These are phyloP conservation scores for Paxillus ammoniavirescens DNA, from an alignment of 768 basidiomycete genomes.

Conservation along the genomic window DNA sequence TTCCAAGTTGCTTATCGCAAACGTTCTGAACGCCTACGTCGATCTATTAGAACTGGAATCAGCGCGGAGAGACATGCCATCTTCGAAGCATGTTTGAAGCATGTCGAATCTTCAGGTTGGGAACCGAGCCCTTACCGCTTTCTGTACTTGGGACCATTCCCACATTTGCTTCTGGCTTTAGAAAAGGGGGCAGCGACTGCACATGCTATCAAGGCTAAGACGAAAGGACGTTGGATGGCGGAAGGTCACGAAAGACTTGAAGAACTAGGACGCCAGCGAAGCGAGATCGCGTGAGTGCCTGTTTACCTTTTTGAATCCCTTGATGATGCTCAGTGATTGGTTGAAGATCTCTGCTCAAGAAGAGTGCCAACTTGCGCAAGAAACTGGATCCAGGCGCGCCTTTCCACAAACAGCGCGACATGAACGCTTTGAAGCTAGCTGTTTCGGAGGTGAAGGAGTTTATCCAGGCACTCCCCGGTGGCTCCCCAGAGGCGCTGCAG, in stretches of 20 bases:
- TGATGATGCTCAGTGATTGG: constrained; percentile 12
- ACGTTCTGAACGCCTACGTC: neutral
- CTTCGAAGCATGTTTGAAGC: constrained; percentile 30
- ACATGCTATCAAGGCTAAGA: constrained; percentile 27
- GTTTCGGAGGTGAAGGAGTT: constrained; percentile 30
- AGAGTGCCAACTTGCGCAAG: constrained; percentile 26
- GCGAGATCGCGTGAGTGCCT: constrained; percentile 31
- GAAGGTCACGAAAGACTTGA: constrained; percentile 37
- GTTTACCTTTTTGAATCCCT: too few species aligned
- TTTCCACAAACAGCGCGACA: constrained; percentile 27
- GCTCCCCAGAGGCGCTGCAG: too few species aligned
- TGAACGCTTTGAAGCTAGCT: constrained; percentile 22
- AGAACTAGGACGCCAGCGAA: constrained; percentile 28
- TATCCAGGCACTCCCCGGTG: constrained; percentile 21
- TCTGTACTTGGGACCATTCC: constrained; percentile 37
- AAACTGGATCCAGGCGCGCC: constrained; percentile 29
- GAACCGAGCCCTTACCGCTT: constrained; percentile 31
- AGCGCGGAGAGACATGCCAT: constrained; percentile 18
- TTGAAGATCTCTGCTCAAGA: constrained; percentile 19
- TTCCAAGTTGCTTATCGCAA: constrained; percentile 8
- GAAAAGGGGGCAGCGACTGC: constrained; percentile 27
- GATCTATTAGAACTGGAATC: constrained; percentile 14
- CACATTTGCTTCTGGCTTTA: constrained; percentile 40
- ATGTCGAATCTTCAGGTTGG: constrained; percentile 30
- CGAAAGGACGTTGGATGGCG: constrained; percentile 27